These are phyloP conservation scores for Crucibulum laeve DNA, from an alignment of 768 basidiomycete genomes.

Conservation along the genomic window DNA sequence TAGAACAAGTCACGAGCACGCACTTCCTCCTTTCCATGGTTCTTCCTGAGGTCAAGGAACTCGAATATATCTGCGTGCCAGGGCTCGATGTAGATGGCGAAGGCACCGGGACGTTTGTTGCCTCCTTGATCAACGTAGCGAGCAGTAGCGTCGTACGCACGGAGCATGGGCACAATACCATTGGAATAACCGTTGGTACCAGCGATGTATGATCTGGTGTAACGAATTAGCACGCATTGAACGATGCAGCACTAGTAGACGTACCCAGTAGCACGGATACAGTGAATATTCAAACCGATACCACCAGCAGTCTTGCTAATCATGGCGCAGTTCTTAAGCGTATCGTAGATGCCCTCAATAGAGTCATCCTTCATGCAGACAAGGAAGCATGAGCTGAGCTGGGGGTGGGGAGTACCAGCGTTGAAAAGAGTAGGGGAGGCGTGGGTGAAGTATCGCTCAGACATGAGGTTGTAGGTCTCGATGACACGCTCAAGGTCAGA, in stretches of 20 bases:
- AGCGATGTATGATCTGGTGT: conserved; percentile 87
- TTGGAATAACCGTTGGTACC: conserved; percentile 99
- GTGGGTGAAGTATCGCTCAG: conserved; percentile 97
- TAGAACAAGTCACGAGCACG: conserved; percentile 97
- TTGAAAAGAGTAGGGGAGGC: conserved; percentile 98
- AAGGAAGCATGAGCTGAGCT: conserved; percentile 95
- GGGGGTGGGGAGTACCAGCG: conserved; percentile 93
- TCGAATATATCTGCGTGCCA: conserved; percentile 99
- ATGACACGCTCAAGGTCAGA: conserved; percentile 81
- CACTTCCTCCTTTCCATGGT: conserved; percentile 97
- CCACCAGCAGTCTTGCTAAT: conserved; percentile 99
- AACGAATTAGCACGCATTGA: conserved; percentile 1
- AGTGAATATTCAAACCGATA: conserved; percentile 93
- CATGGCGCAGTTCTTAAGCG: conserved; percentile 96
- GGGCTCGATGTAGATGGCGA: conserved; percentile 97
- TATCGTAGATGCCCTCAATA: conserved; percentile 99
- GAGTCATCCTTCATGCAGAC: conserved; percentile 98
- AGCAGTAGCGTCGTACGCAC: conserved; percentile 95
- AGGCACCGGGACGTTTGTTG: conserved; percentile 98
- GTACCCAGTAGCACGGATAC: conserved; percentile 92
- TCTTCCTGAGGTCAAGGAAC: conserved; percentile 96
- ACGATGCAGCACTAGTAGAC: conserved; percentile 15
- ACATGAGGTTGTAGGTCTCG: conserved; percentile 95
- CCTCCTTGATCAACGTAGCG: conserved; percentile 99
- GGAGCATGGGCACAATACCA: conserved; percentile 98